Base-by-base conservation (phyloP, 768 basidiomycete genomes). In the Mycena filopes region DNA sequence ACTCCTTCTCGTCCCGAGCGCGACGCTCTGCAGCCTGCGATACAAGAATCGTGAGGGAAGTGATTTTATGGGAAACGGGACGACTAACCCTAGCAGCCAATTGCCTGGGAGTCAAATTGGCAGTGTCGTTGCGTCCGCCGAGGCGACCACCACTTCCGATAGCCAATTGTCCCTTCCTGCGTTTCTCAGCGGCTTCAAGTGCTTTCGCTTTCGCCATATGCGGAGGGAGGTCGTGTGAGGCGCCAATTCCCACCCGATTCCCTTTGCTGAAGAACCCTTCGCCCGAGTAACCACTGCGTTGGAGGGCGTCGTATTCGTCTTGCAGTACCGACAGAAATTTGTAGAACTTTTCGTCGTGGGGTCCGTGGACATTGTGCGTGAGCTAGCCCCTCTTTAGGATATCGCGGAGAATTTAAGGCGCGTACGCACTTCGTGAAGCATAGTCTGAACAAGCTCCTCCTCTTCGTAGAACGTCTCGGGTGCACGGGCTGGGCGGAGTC, bases 231-330 rank as follows among this genome's bases (percentile, higher is more conserved):
- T 93, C 81, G 70, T 91, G 93, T 2, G 89, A 89, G 21, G 89
- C 77, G 33, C 87, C 85, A 8, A 71, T 71, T n/a, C 95, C 94
- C 0, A 98, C 74, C 26, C 89, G 80, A 15, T 81, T 81, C 1
- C 96, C 96, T n/a, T 83, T 79, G 26, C 90, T 82, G 75, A 88
- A 88, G 84, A 98, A 98, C 3, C 96, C 96, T 76, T 98, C 96
- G 16, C 96, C 95, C 7, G 90, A 82, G 76, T 96, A 98, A 0
- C 96, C 96, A 16, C 87, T 89, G 21, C 88, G 83, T 69, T 89
- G 88, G 8, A 98, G 82, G 3, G 83, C 87, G 42, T 93, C 91
- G 70, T 90, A 96, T 78, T 98, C 96, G 59, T 95, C 91, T 72
- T 95, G 91, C 3, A 97, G 81, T 23, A 83, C 84, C 3, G 86